phyloP scores from a whole-genome alignment of 176 grass and related monocot species.

The maize (Zea mays) region DNA sequence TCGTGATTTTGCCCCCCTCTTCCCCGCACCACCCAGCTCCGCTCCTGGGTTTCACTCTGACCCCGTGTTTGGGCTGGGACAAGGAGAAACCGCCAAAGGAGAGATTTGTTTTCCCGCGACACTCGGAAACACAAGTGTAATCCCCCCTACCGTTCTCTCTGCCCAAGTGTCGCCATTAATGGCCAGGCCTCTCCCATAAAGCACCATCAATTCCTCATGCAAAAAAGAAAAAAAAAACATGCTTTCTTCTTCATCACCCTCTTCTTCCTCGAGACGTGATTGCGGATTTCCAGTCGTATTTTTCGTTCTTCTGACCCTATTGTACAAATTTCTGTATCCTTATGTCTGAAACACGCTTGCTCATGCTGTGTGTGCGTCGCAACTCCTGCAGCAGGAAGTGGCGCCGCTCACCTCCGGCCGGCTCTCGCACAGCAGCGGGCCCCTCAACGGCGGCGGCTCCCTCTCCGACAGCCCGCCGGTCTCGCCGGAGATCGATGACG shows the following conservation, averaged over 20 bases:
- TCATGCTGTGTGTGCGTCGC: background rate
- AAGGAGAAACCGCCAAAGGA: constrained; percentile 45
- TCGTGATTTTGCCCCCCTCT: no score
- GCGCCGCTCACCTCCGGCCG: constrained; percentile 86
- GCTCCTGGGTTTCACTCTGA: constrained; percentile 32
- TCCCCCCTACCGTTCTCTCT: background rate
- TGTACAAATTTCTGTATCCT: no score
- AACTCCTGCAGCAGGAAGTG: constrained; percentile 54
- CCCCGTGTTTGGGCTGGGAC: constrained; percentile 35
- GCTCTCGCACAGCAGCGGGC: constrained; percentile 97
- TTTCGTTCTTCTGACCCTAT: no score
- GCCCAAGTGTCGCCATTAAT: constrained; percentile 14
- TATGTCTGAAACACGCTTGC: constrained; percentile 14
- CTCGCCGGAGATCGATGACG: constrained; percentile 93
- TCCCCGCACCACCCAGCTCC: no score
- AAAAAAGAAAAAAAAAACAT: no score
- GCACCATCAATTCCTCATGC: constrained; percentile 6
- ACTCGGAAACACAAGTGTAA: constrained; percentile 26
- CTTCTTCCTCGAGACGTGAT: no score
- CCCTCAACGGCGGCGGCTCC: constrained; percentile 85
- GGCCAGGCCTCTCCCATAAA: background rate
- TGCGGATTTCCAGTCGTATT: no score
- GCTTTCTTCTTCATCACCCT: no score
- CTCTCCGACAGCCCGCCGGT: constrained; percentile 96
- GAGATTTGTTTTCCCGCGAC: constrained; percentile 44